Conservation (phyloP, 495 filamentous ascomycete genomes). For the Penicillium ucsense region DNA sequence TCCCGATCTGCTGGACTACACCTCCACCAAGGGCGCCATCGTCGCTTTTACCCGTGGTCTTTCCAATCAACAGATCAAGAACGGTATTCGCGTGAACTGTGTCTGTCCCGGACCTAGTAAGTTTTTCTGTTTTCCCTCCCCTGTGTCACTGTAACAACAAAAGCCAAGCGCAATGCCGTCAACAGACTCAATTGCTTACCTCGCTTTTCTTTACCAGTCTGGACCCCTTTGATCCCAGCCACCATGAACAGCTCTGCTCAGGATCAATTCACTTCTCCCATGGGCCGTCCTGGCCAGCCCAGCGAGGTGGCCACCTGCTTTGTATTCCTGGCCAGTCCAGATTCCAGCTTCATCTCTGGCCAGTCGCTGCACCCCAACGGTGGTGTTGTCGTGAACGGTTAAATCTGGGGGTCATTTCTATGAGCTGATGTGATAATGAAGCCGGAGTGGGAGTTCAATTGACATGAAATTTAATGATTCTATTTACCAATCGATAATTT, state of each 20-base stretch:
- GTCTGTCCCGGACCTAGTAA: slow-evolving; percentile 53
- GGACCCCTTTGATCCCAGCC: slow-evolving; percentile 70
- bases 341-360: slow-evolving; percentile 61
- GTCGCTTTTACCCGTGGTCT: slow-evolving; percentile 70
- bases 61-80: slow-evolving; percentile 60
- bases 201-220: slow-evolving; percentile 34
- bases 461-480: no score
- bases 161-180: no score
- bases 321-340: slow-evolving; percentile 71
- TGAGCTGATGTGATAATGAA: no score
- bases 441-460: no score
- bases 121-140: not conserved
- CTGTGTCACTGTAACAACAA: not conserved
- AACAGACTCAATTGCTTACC: not conserved
- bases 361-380: slow-evolving; percentile 59
- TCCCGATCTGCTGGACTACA: slow-evolving; percentile 78
- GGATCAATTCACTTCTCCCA: slow-evolving; percentile 65
- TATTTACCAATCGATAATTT: no score
- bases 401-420: not conserved
- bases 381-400: slow-evolving; percentile 53
- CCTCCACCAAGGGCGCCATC: slow-evolving; percentile 72
- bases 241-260: slow-evolving; percentile 62
- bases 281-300: slow-evolving; percentile 69
- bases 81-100: slow-evolving; percentile 71
- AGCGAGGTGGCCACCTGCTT: slow-evolving; percentile 75